Evolutionary conservation across 768 basidiomycete species (phyloP).

Genomic region (Macrolepiota fuliginosa): DNA sequence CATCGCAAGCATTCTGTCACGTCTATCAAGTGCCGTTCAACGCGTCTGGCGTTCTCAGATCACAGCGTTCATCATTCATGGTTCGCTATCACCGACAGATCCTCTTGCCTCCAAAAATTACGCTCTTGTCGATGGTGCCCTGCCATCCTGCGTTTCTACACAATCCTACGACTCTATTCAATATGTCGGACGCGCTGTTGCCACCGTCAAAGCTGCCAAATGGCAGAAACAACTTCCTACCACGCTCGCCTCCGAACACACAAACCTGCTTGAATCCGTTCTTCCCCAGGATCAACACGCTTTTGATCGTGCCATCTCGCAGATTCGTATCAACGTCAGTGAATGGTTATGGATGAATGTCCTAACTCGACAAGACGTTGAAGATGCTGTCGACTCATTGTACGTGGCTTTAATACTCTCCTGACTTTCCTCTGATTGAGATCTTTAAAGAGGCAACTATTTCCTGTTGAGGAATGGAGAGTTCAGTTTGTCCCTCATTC

Average conservation of each 20-base stretch:
- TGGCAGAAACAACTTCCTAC: constrained; percentile 79
- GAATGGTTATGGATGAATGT: constrained; percentile 96
- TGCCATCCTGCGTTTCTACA: constrained; percentile 73
- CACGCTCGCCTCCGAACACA: constrained; percentile 62
- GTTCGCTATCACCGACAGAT: constrained; percentile 68
- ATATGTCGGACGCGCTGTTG: constrained; percentile 86
- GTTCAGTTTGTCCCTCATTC: constrained; percentile 78
- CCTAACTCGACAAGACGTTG: constrained; percentile 77
- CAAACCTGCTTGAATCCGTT: constrained; percentile 59
- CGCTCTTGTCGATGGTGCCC: constrained; percentile 56
- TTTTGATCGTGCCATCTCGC: constrained; percentile 71
- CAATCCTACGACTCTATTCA: constrained; percentile 78
- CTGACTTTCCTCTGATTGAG: constrained; percentile 14
- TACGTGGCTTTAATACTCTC: constrained; percentile 34
- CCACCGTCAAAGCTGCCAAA: constrained; percentile 76
- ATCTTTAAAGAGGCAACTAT: constrained; percentile 66
- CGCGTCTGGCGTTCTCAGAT: constrained; percentile 83
- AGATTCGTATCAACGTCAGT: constrained; percentile 78
- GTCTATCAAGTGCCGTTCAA: constrained; percentile 73
- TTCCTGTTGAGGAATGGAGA: constrained; percentile 89
- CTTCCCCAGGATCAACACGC: constrained; percentile 73
- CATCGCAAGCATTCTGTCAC: constrained; percentile 67
- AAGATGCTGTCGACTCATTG: constrained; percentile 84
- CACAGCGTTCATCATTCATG: constrained; percentile 75
- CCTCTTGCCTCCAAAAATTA: constrained; percentile 65